Evolutionary conservation across 2,329 filamentous ascomycete species (phyloP).

Genomic region (Phialophora chinensis): DNA sequence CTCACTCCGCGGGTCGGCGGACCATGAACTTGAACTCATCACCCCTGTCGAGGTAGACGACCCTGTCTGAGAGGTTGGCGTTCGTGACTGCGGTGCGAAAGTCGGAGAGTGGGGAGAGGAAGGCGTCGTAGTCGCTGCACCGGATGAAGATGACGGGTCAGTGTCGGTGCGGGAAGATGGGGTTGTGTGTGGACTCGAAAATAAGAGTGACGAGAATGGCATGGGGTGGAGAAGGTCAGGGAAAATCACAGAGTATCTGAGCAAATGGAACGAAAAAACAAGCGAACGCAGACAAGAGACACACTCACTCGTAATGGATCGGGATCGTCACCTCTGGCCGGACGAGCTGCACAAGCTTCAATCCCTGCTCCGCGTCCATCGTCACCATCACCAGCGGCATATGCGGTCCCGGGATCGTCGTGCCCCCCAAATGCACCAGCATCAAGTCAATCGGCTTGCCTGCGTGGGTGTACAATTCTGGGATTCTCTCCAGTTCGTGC

Average conservation of each 20-base stretch:
- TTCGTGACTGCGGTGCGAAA: slow-evolving; percentile 63
- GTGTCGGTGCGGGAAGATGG: background rate
- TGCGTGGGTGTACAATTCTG: slow-evolving; percentile 55
- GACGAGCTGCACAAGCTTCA: slow-evolving; percentile 65
- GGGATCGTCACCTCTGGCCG: slow-evolving; percentile 67
- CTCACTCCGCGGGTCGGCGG: background rate
- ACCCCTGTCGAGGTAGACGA: slow-evolving; percentile 66
- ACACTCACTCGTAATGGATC: slow-evolving; percentile 62
- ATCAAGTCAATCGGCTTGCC: slow-evolving; percentile 67
- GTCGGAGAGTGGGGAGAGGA: slow-evolving; percentile 64
- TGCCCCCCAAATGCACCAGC: slow-evolving; percentile 70
- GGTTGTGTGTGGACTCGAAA: background rate
- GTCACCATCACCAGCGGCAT: slow-evolving; percentile 70
- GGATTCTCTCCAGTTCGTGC: slow-evolving; percentile 67
- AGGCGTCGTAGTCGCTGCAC: slow-evolving; percentile 64
- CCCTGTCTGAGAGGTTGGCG: slow-evolving; percentile 58
- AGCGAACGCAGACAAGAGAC: background rate
- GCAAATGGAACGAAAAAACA: background rate
- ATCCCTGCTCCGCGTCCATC: slow-evolving; percentile 69
- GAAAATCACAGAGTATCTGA: too few species aligned
- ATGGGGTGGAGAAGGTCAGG: too few species aligned
- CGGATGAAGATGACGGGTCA: background rate
- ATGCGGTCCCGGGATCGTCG: slow-evolving; percentile 66
- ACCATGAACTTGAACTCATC: slow-evolving; percentile 64
- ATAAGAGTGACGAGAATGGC: background rate